A percentile compares a stretch with the other conserved stretches of the same genome.
Conservation (phyloP, 306 rosid species). For the Casuarina equisetifolia region DNA sequence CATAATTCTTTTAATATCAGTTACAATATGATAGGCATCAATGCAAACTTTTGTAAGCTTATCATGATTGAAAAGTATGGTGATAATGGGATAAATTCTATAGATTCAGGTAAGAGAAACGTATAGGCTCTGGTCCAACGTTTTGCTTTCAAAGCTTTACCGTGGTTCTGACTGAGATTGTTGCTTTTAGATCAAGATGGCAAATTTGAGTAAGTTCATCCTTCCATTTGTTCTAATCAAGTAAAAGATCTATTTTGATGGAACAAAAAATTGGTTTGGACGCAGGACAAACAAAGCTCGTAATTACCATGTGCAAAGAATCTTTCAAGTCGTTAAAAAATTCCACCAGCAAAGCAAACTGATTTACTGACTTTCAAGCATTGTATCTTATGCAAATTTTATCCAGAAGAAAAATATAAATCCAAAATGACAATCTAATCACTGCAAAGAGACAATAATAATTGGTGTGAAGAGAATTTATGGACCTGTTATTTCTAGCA, state of each 20-base stretch:
- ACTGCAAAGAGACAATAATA: neutral
- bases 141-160: neutral
- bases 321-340: neutral
- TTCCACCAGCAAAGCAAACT: neutral
- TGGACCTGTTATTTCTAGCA: conserved; percentile 38
- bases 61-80: neutral
- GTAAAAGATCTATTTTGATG: neutral
- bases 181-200: neutral
- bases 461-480: neutral
- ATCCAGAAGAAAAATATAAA: neutral
- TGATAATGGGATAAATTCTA: neutral
- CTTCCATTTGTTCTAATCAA: neutral
- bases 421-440: neutral
- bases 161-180: neutral
- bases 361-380: neutral
- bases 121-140: neutral
- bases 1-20: neutral
- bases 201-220: neutral
- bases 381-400: neutral
- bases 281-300: neutral
- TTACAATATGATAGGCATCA: neutral
- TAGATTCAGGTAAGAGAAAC: neutral
- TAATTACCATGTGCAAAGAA: neutral
- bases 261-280: neutral
- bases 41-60: neutral